A percentile compares a stretch with the other conserved stretches of the same genome.
These are phyloP conservation scores for Simplicillium sp. DNA, from an alignment of 2,329 filamentous ascomycete genomes.

Conservation along the genomic window DNA sequence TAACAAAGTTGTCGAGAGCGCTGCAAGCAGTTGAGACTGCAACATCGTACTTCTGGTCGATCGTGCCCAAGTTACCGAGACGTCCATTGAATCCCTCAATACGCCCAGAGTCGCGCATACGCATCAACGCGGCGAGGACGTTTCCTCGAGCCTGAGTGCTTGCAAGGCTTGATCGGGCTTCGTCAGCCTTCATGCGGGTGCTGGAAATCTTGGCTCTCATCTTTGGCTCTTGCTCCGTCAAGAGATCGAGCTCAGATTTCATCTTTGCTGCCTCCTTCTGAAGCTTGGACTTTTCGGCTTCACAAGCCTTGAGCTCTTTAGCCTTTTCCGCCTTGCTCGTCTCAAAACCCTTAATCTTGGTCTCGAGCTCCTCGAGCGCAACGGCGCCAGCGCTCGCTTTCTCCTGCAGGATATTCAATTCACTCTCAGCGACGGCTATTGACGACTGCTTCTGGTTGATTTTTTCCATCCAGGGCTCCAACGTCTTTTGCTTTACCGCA, in stretches of 20 bases:
- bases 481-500: conserved; percentile 78
- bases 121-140: conserved; percentile 84
- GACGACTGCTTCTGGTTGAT: conserved; percentile 93
- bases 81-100: conserved; percentile 96
- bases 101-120: conserved; percentile 88
- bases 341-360: conserved; percentile 67
- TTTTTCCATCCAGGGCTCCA: conserved; percentile 95
- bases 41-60: conserved; percentile 89
- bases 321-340: conserved; percentile 62
- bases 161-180: conserved; percentile 82
- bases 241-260: conserved; percentile 61
- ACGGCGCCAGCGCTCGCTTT: conserved; percentile 81
- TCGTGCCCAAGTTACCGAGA: conserved; percentile 86
- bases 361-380: conserved; percentile 72
- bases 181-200: conserved; percentile 88
- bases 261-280: conserved; percentile 67
- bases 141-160: conserved; percentile 89
- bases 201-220: conserved; percentile 78
- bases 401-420: conserved; percentile 83
- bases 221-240: conserved; percentile 70
- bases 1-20: conserved; percentile 89
- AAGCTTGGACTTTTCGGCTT: conserved; percentile 60
- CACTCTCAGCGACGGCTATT: conserved; percentile 89
- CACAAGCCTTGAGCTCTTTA: conserved; percentile 65
- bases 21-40: conserved; percentile 97